A percentile compares a stretch with the other conserved stretches of the same genome.
Evolutionary conservation across 2,329 filamentous ascomycete genomes (phyloP).

Genomic region (Aspergillus ochraceus): DNA sequence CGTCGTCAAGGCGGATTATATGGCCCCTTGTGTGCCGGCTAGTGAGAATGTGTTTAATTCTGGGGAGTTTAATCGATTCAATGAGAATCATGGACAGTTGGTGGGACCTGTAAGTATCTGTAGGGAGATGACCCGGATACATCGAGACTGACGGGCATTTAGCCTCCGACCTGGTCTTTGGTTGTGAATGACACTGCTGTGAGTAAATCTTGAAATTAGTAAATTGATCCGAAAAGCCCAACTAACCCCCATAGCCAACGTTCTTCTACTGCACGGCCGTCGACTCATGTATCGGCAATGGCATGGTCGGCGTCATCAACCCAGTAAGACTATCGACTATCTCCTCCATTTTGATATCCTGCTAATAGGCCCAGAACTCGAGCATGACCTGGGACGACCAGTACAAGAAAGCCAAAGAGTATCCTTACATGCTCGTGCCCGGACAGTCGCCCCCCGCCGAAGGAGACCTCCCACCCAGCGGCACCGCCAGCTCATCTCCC

Average conservation of each 20-base stretch:
- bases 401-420: slow-evolving; percentile 48
- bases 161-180: slow-evolving; percentile 41
- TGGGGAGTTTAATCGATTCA: slow-evolving; percentile 44
- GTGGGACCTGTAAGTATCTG: slow-evolving; percentile 29
- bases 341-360: not conserved
- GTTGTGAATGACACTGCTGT: slow-evolving; percentile 59
- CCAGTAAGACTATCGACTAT: slow-evolving; percentile 46
- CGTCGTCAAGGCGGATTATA: slow-evolving; percentile 61
- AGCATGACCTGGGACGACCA: slow-evolving; percentile 53
- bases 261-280: slow-evolving; percentile 71
- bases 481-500: slow-evolving; percentile 7
- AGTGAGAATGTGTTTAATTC: slow-evolving; percentile 29
- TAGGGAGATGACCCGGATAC: too few relatives aligned
- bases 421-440: slow-evolving; percentile 56
- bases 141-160: not conserved
- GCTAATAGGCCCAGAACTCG: slow-evolving; percentile 36
- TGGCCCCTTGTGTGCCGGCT: slow-evolving; percentile 63
- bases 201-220: not conserved
- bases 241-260: slow-evolving; percentile 47
- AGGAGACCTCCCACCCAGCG: slow-evolving; percentile 22
- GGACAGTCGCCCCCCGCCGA: slow-evolving; percentile 58
- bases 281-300: slow-evolving; percentile 62
- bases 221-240: not conserved
- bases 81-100: slow-evolving; percentile 48
- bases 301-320: slow-evolving; percentile 78